A percentile compares a stretch with the other conserved stretches of the same genome.
These are phyloP conservation scores for Rhododendron simsii DNA, from an alignment of 148 eudicot genomes.

Conservation along the genomic window DNA sequence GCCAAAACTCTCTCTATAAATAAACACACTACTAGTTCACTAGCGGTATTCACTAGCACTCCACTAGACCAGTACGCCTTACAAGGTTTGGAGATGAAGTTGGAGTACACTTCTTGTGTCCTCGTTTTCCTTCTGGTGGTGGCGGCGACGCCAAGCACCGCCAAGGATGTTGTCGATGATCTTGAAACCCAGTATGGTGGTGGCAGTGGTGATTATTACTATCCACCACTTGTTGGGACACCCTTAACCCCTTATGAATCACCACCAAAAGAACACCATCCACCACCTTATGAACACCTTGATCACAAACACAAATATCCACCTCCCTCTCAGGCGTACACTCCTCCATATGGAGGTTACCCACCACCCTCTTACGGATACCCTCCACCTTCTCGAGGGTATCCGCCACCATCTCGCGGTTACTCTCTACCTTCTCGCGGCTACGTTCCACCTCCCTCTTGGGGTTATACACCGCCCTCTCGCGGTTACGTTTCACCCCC, in stretches of 20 bases:
- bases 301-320: background rate
- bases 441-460: background rate
- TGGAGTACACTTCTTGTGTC: background rate
- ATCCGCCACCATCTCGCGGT: background rate
- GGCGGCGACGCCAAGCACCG: background rate
- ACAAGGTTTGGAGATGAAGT: background rate
- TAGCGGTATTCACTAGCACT: background rate
- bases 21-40: background rate
- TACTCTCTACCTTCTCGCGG: background rate
- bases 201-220: background rate
- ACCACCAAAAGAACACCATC: background rate
- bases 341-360: background rate
- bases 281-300: background rate
- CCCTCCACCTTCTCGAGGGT: background rate
- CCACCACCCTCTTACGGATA: background rate
- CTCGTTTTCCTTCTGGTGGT: constrained; percentile 9
- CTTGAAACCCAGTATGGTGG: background rate
- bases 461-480: background rate
- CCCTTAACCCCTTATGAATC: background rate
- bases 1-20: background rate
- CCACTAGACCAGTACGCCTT: background rate
- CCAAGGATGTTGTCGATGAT: background rate
- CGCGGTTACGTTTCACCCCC: no score
- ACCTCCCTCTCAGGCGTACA: background rate
- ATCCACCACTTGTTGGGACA: background rate